Base-by-base conservation (phyloP, 2,329 filamentous ascomycete genomes). In the Talaromyces piceae region DNA sequence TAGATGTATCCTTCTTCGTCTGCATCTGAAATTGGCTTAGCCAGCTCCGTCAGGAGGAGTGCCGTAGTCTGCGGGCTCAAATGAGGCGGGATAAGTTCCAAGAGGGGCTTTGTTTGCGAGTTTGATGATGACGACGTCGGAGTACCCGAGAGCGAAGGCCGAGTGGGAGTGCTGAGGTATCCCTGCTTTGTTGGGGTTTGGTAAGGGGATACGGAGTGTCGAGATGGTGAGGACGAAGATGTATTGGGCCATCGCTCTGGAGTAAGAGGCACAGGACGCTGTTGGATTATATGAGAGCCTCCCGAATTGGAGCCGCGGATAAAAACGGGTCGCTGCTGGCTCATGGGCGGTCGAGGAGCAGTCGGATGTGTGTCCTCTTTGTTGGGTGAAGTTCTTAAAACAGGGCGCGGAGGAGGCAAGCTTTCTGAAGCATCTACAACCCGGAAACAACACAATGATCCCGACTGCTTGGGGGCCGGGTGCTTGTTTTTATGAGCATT, bases 1-100 rank as follows among this genome's bases (percentile, higher is more conserved):
- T 98, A 98, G 59, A 98, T 97, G 72, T 93, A 98, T 31, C 93
- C 93, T 11, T 86, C 76, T 59, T 94, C 88, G 58, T 93, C 88
- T 49, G 78, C 73, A 20, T 81, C 74, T 0, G 88, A 90, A 43
- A 91, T 80, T 1, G 77, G 89, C 74, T 79, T 93, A 65, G 69
- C 81, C 8, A 97, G 77, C 67, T 97, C 91, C 2, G 84, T 75
- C 54, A 91, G 78, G 3, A 97, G 76, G 4, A 77, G 72, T 0
- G 88, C 85, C 0, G 87, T 75, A 0, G 82, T 86, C 58, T 85
- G 74, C 1, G 87, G 83, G 2, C 84, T 78, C 4, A 88, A 74
- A 1, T 77, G 71, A 7, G 77, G 67, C 0, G 88, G 89, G 39
- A 96, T 90, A 54, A 89, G 77, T 3, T 81, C 79, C 2, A 88